Conservation (phyloP, 768 basidiomycete species). For the Tylopilus sp. region DNA sequence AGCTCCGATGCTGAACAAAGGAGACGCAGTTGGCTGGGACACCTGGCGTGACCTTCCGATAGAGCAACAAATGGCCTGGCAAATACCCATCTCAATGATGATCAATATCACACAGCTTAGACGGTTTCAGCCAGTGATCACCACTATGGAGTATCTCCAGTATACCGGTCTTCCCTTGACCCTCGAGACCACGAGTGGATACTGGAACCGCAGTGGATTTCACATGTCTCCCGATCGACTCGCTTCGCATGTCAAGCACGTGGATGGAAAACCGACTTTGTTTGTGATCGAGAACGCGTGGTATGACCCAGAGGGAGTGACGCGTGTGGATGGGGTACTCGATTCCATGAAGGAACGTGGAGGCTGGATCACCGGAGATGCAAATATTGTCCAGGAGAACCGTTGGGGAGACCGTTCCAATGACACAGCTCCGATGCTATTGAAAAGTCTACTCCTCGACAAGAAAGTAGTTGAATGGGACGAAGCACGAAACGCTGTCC, state of each 20-base stretch:
- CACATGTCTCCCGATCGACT: constrained; percentile 18
- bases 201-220: constrained; percentile 34
- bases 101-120: constrained; percentile 39
- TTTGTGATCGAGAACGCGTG: constrained; percentile 38
- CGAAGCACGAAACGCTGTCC: constrained; percentile 25
- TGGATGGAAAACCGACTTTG: constrained; percentile 18
- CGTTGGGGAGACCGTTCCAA: constrained; percentile 11
- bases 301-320: constrained; percentile 36
- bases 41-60: constrained; percentile 37
- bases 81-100: constrained; percentile 35
- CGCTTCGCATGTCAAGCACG: constrained; percentile 14
- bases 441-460: constrained; percentile 20
- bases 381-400: constrained; percentile 11
- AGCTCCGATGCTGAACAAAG: constrained; percentile 40
- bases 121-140: constrained; percentile 33
- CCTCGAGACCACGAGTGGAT: constrained; percentile 36
- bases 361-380: constrained; percentile 19
- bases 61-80: constrained; percentile 32
- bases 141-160: constrained; percentile 38
- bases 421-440: constrained; percentile 9
- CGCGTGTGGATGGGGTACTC: constrained; percentile 36
- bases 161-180: constrained; percentile 30
- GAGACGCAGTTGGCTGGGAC: constrained; percentile 37
- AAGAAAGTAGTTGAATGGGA: constrained; percentile 28
- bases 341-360: constrained; percentile 25